A percentile compares a stretch with the other conserved stretches of the same genome.
Evolutionary conservation across 2,329 filamentous ascomycete genomes (phyloP).

Genomic region (Penicillium olsonii): DNA sequence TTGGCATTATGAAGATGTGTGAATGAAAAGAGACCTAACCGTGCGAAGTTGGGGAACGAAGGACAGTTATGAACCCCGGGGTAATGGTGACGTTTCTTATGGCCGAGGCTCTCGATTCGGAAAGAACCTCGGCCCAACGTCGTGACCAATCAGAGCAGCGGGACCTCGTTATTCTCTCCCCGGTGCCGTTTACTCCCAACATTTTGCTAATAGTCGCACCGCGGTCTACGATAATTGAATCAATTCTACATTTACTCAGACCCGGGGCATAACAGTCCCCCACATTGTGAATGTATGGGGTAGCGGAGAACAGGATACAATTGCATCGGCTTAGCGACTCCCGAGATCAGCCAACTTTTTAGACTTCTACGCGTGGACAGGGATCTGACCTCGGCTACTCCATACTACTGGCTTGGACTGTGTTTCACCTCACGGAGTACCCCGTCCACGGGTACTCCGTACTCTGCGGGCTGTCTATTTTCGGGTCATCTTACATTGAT

Average conservation of each 20-base stretch:
- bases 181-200: too few relatives aligned
- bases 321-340: conserved; percentile 10
- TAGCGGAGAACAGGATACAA: background rate
- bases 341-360: conserved; percentile 20
- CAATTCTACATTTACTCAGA: background rate
- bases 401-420: background rate
- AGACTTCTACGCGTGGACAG: too few relatives aligned
- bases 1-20: conserved; percentile 29
- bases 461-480: too few relatives aligned
- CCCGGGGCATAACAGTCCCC: background rate
- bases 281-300: conserved; percentile 2
- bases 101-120: conserved; percentile 23
- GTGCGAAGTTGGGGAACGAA: conserved; percentile 4
- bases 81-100: conserved; percentile 7
- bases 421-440: background rate
- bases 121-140: conserved; percentile 23
- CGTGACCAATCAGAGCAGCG: conserved; percentile 8
- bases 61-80: conserved; percentile 22
- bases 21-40: background rate
- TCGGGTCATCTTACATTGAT: background rate
- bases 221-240: too few relatives aligned
- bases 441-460: too few relatives aligned
- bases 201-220: too few relatives aligned
- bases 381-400: conserved; percentile 6
- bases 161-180: background rate